Conservation (phyloP, 257 asterid species). For the Cynanchum wilfordii region DNA sequence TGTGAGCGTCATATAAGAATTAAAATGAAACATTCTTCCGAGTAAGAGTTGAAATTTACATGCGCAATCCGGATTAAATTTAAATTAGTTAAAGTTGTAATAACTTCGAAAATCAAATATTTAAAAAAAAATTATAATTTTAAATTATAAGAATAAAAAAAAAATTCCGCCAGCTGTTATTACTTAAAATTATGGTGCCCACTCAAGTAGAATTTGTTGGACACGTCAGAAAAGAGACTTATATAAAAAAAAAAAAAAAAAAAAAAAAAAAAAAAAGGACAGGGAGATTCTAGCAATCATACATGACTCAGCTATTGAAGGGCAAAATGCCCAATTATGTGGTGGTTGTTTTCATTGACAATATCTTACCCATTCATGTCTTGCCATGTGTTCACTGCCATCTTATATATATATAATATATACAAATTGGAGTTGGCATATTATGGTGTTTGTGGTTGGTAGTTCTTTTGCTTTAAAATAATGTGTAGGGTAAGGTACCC, state of each 20-base stretch:
- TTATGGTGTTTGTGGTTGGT: neutral
- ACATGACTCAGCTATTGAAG: conserved; percentile 8
- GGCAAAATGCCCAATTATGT: neutral
- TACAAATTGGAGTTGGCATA: neutral
- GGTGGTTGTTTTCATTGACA: conserved; percentile 3
- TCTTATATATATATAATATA: neutral
- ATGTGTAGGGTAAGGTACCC: neutral
- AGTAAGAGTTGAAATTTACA: no score
- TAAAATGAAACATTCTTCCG: no score
- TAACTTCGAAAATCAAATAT: no score
- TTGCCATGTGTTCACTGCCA: neutral
- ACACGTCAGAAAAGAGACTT: neutral
- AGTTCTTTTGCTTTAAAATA: neutral
- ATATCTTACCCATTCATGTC: neutral
- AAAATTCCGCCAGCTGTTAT: no score
- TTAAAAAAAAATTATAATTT: no score
- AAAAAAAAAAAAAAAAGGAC: no score
- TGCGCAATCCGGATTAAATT: no score
- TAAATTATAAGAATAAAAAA: no score
- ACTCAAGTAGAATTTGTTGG: neutral
- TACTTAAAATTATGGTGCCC: no score
- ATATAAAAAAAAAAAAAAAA: no score
- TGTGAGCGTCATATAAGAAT: no score
- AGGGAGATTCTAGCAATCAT: neutral
- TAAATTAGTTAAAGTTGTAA: no score